Base-by-base conservation (phyloP, 345 rosid species). In the Viola odorata region DNA sequence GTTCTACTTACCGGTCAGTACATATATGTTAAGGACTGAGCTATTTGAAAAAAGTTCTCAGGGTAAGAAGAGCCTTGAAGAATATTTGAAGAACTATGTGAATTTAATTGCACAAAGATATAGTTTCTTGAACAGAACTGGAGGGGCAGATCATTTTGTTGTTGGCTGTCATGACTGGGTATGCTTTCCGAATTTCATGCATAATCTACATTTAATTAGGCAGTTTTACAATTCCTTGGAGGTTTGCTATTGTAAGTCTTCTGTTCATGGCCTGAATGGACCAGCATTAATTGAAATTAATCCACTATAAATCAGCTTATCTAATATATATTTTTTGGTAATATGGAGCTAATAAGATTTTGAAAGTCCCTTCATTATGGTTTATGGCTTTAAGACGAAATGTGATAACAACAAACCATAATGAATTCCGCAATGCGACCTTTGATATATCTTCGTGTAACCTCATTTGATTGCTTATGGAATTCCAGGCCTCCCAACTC, bases 131-230 rank as follows among this genome's bases (percentile, higher is more conserved):
- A 91, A 85, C 80, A 78, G 91, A 77, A 89, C 88, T 4, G 68
- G 73, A 36, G 98, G 96, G 64, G 86, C 88, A 0, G 96, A 91
- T 79, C 98, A 91, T 72, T 87, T 91, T 70, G 68, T 89, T n/a
- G 96, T 81, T 39, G 92, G 86, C 75, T 91, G 98, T 66, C 98
- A 91, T 74, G 98, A 91, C 75, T 89, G 98, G 98, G 98, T 91
- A 91, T 54, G 78, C 51, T 44, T 44, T 69, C 32, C 16, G 38
- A 40, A 39, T 56, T 55, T 13, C 10, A 11, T 64, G 50, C 57
- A 45, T 54, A 42, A 55, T 58, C 49, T 12, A 11, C 4, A 51
- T 69, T 40, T 49, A 9, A 62, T n/a, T 53, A 5, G 3, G 5
- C 8, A 49, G 10, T 63, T 42, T 44, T 39, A 9, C 12, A 32